A percentile compares a stretch with the other conserved stretches of the same genome.
These are phyloP conservation scores for Dissophora ornata DNA, from an alignment of 192 early-diverging fungal species.

Conservation along the genomic window DNA sequence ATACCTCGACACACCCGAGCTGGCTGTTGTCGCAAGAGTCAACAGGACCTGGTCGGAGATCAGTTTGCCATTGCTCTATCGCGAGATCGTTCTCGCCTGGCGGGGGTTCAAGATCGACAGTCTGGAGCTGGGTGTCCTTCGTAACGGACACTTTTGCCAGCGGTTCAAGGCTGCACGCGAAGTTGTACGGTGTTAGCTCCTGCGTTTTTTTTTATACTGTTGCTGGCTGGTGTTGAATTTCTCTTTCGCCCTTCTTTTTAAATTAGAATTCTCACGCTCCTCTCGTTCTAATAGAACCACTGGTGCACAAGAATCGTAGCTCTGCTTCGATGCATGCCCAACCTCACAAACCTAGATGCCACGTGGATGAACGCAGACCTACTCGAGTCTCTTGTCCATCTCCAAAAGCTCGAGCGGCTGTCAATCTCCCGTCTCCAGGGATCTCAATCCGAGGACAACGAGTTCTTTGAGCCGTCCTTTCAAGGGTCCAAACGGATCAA, in stretches of 20 bases:
- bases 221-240: no score
- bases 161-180: conserved; percentile 1
- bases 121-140: conserved; percentile 20
- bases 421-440: conserved; percentile 31
- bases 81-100: conserved; percentile 3
- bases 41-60: conserved; percentile 14
- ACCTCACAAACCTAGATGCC: conserved; percentile 28
- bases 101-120: conserved; percentile 25
- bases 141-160: conserved; percentile 13
- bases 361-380: conserved; percentile 39
- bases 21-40: conserved; percentile 15
- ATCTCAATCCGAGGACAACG: conserved; percentile 26
- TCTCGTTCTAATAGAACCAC: conserved; percentile 23
- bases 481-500: conserved; percentile 17
- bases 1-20: conserved; percentile 1
- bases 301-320: conserved; percentile 22
- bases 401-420: conserved; percentile 36
- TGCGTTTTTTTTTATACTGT: neutral
- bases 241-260: neutral
- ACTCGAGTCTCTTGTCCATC: conserved; percentile 22
- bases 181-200: no score
- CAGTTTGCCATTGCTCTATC: conserved; percentile 19
- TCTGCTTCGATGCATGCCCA: conserved; percentile 14
- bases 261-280: no score
- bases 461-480: conserved; percentile 25